Evolutionary conservation across 768 basidiomycete species (phyloP).

Genomic region (Rhodotorula paludigena): DNA sequence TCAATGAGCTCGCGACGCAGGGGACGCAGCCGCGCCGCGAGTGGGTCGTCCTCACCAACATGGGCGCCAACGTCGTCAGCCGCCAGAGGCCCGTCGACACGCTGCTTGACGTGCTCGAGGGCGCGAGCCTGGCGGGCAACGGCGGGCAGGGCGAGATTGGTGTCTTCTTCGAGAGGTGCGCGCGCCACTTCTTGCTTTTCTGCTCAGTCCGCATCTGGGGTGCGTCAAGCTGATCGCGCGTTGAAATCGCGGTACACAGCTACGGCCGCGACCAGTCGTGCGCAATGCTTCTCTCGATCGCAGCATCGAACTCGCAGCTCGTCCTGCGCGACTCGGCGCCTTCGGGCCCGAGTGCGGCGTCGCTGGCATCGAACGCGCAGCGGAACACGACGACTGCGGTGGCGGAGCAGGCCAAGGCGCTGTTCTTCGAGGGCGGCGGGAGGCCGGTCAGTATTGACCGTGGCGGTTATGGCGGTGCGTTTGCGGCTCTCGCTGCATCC

Average conservation of each 20-base stretch:
- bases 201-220: not conserved
- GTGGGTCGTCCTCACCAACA: constrained; percentile 83
- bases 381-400: constrained; percentile 52
- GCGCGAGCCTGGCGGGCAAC: constrained; percentile 41
- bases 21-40: constrained; percentile 68
- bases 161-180: constrained; percentile 73
- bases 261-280: constrained; percentile 89
- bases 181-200: not conserved
- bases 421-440: constrained; percentile 46
- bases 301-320: constrained; percentile 75
- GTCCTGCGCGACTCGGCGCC: constrained; percentile 15
- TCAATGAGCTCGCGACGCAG: constrained; percentile 75
- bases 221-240: no score
- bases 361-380: not conserved
- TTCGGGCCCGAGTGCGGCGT: not conserved
- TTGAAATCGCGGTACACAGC: constrained; percentile 49
- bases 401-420: constrained; percentile 38
- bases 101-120: constrained; percentile 72
- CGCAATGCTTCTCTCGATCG: constrained; percentile 81
- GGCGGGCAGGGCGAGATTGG: constrained; percentile 70
- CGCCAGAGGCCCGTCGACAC: constrained; percentile 83
- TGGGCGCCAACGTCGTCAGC: constrained; percentile 70
- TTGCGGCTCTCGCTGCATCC: not conserved
- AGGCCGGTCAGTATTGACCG: constrained; percentile 56
- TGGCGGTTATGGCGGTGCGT: constrained; percentile 35